A percentile compares a stretch with the other conserved stretches of the same genome.
These are phyloP conservation scores for Chimonanthus salicifolius DNA, from an alignment of 164 flowering plant genomes.

Conservation along the genomic window DNA sequence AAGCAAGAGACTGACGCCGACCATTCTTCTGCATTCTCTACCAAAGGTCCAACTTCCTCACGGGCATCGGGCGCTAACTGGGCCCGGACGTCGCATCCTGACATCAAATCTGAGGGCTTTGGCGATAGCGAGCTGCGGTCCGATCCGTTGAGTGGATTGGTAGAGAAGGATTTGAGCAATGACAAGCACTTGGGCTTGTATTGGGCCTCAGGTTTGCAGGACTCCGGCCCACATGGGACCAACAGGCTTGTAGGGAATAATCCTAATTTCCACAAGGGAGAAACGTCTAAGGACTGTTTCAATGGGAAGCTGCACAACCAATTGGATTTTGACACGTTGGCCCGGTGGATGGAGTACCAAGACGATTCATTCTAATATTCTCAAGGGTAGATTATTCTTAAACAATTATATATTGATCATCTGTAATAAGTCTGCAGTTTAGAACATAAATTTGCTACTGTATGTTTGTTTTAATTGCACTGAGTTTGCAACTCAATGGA, in stretches of 20 bases:
- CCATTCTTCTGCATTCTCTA: not conserved
- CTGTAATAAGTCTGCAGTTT: too few relatives aligned
- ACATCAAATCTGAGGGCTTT: not conserved
- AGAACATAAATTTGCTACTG: too few relatives aligned
- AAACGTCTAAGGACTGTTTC: not conserved
- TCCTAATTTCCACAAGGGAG: not conserved
- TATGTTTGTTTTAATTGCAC: too few relatives aligned
- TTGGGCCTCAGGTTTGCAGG: not conserved
- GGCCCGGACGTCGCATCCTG: not conserved
- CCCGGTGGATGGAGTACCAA: slow-evolving; percentile 5
- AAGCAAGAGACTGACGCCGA: not conserved
- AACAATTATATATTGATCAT: too few relatives aligned
- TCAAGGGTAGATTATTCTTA: not conserved
- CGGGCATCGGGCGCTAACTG: not conserved
- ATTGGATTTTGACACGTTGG: slow-evolving; percentile 4
- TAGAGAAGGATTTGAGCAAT: slow-evolving; percentile 1
- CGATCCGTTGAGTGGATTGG: not conserved
- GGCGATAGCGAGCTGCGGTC: not conserved
- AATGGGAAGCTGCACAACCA: not conserved
- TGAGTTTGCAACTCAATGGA: too few relatives aligned
- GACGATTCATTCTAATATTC: slow-evolving; percentile 1
- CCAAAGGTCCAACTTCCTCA: not conserved
- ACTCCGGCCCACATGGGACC: slow-evolving; percentile 1
- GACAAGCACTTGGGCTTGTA: slow-evolving; percentile 8
- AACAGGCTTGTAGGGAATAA: not conserved